A percentile compares a stretch with the other conserved stretches of the same genome.
These are phyloP conservation scores for Allomyces macrogynus DNA, from an alignment of 192 early-diverging fungal species.

Conservation along the genomic window DNA sequence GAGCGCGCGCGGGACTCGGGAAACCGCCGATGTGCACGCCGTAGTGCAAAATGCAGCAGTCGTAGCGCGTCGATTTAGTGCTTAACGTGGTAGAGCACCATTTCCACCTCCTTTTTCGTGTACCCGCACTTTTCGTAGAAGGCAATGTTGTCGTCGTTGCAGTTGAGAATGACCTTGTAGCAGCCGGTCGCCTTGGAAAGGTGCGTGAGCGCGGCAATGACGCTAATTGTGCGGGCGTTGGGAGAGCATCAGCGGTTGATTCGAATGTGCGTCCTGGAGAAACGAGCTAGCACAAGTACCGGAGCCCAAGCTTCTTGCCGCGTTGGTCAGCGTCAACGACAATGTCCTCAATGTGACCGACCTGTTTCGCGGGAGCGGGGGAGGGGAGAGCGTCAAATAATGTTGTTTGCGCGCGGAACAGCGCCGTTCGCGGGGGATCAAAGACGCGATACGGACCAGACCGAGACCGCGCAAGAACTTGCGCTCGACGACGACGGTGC, in stretches of 20 bases:
- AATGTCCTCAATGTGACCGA: conserved; percentile 82
- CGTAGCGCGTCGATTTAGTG: too few species aligned
- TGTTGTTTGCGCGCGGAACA: too few species aligned
- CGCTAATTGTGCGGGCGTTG: too few species aligned
- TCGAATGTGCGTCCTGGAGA: not conserved
- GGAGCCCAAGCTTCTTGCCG: conserved; percentile 42
- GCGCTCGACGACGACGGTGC: conserved; percentile 70
- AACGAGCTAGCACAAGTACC: conserved; percentile 10
- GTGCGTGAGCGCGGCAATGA: conserved; percentile 25
- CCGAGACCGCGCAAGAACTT: conserved; percentile 73
- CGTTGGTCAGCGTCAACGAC: conserved; percentile 55
- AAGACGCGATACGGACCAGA: conserved; percentile 24
- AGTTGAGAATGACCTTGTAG: conserved; percentile 75
- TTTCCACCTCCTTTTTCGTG: conserved; percentile 49
- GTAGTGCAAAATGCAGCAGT: too few species aligned
- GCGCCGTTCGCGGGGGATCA: too few species aligned
- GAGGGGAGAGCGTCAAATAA: too few species aligned
- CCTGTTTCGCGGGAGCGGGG: conserved; percentile 14
- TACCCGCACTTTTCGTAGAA: conserved; percentile 90
- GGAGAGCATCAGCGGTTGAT: not conserved
- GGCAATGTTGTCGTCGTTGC: conserved; percentile 48
- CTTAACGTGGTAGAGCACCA: conserved; percentile 35
- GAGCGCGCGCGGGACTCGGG: too few species aligned
- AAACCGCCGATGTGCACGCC: too few species aligned
- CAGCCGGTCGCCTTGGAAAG: conserved; percentile 57